phyloP scores from a whole-genome alignment of 805 yeast species.

The Wickerhamomyces hampshirensis region DNA sequence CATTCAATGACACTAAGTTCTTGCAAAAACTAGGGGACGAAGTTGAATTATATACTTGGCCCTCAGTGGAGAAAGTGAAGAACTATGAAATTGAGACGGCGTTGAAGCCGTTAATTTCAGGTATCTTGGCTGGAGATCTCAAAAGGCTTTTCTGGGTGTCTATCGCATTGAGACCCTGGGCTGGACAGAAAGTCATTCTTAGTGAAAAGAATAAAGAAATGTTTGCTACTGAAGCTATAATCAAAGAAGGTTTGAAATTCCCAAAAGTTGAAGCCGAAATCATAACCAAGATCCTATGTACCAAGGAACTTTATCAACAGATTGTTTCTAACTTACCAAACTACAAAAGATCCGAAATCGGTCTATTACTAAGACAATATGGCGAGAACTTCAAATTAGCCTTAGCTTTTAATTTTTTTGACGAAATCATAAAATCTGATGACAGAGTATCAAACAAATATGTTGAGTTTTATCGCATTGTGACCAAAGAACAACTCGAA shows the following conservation, averaged over 20 bases:
- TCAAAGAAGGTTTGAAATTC: constrained; percentile 67
- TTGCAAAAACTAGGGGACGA: constrained; percentile 5
- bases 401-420: constrained; percentile 26
- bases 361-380: constrained; percentile 50
- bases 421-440: constrained; percentile 7
- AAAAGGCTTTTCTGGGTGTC: constrained; percentile 35
- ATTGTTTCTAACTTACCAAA: constrained; percentile 26
- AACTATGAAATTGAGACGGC: constrained; percentile 1
- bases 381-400: constrained; percentile 47
- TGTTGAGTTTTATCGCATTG: constrained; percentile 13
- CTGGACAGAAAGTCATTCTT: constrained; percentile 30
- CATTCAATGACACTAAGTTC: constrained; percentile 14
- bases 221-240: constrained; percentile 42
- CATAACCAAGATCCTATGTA: constrained; percentile 40
- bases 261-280: constrained; percentile 52
- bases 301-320: constrained; percentile 23
- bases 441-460: constrained; percentile 8
- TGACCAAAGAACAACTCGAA: constrained; percentile 11
- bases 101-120: not conserved
- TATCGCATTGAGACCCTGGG: constrained; percentile 47
- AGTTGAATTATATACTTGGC: constrained; percentile 21
- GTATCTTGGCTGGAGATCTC: not conserved
- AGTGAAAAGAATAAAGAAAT: constrained; percentile 32
- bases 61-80: constrained; percentile 3
- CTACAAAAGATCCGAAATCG: constrained; percentile 51